phyloP scores from a whole-genome alignment of 2,329 filamentous ascomycete genomes.

The Aspergillus brasiliensis region DNA sequence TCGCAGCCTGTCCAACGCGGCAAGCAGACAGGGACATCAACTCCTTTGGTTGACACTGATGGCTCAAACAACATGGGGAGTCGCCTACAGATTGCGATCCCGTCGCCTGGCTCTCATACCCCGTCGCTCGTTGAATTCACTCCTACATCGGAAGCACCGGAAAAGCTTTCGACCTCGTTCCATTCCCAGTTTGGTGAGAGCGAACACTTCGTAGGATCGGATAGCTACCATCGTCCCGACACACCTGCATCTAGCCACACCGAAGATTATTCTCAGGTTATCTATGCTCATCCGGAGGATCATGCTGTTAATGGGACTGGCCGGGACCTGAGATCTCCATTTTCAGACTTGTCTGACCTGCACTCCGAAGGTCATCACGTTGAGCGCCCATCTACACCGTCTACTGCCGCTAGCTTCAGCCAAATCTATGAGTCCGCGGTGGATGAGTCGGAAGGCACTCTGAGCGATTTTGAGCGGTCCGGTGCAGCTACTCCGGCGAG shows the following conservation, averaged over 20 bases:
- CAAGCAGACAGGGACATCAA: slow-evolving; percentile 17
- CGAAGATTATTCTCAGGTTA: slow-evolving; percentile 34
- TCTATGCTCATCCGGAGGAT: slow-evolving; percentile 36
- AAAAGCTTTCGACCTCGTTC: slow-evolving; percentile 12
- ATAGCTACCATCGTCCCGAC: background rate
- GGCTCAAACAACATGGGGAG: slow-evolving; percentile 19
- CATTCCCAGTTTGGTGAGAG: background rate
- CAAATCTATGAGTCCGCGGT: slow-evolving; percentile 37
- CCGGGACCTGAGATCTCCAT: slow-evolving; percentile 23
- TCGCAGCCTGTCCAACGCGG: slow-evolving; percentile 31
- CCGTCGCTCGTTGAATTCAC: slow-evolving; percentile 49
- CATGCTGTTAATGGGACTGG: slow-evolving; percentile 22
- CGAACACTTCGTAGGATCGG: slow-evolving; percentile 1
- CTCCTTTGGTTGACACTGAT: slow-evolving; percentile 15
- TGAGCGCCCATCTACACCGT: slow-evolving; percentile 39
- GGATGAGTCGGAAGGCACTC: slow-evolving; percentile 39
- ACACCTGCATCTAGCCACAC: slow-evolving; percentile 33
- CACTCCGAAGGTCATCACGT: slow-evolving; percentile 23
- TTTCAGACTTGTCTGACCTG: slow-evolving; percentile 23
- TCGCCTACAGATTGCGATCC: slow-evolving; percentile 30
- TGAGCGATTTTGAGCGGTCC: slow-evolving; percentile 42
- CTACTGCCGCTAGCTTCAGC: slow-evolving; percentile 40
- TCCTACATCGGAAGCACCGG: slow-evolving; percentile 47
- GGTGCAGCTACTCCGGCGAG: slow-evolving; percentile 42
- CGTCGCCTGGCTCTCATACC: slow-evolving; percentile 43